Base-by-base conservation (phyloP, 345 rosid species). In the Camelina laxa region DNA sequence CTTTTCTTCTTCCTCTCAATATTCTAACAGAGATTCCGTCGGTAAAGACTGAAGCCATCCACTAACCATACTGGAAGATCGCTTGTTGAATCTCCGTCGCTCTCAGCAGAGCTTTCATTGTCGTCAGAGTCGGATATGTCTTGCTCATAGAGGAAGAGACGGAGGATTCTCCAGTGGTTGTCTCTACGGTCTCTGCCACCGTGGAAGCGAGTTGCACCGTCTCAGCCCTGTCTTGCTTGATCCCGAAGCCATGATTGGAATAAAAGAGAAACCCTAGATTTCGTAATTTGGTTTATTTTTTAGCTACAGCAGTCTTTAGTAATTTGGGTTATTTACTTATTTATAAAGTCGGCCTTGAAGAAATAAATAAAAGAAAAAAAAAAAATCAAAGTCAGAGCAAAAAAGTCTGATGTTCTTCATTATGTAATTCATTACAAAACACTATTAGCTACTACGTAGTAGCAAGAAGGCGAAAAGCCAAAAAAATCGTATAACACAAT, bases 201-300 rank as follows among this genome's bases (percentile, higher is more conserved):
- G 59, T 54, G 35, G 61, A 57, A n/a, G 41, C 41, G 13, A 57
- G n/a, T 31, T n/a, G 20, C 42, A 13, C 22, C 22, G 44, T 16
- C 14, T 58, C 42, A 1, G 63, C 22, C 15, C 9, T 33, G 42
- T 16, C 5, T 59, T 57, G 22, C 62, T 57, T 59, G 64, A 36
- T 59, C 4, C 45, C n/a, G 9, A 59, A 35, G 45, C 5, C 64
- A 59, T 35, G 45, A 17, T 17, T 59, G 22, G 8, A 16, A 9
- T 12, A 35, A 10, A 15, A 35, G 27, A 33, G 15, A 59, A 59
- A 35, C 64, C 64, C 64, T 59, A 59, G 64, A 17, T 59, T 59
- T 16, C 5, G 44, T 3, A 57, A 57, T 6, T 33, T 7, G 9
- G 36, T 1, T 33, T 33, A 33, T 33, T 33, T 33, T 2, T 33